Conservation (phyloP, 169 alveolate species). For the Cryptosporidium viatorum region DNA sequence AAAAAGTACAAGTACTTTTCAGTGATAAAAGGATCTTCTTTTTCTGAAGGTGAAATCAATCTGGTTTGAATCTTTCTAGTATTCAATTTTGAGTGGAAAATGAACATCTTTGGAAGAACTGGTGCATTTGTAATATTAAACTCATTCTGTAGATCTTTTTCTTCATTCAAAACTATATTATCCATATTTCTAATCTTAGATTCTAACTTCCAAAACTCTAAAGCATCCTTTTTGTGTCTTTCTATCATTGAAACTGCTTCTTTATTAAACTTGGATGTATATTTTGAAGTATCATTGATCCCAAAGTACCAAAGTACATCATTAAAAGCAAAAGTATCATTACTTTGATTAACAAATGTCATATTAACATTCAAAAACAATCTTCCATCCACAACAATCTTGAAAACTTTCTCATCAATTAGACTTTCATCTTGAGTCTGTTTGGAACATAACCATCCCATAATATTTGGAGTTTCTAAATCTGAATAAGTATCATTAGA, state of each 20-base stretch:
- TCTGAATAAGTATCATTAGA: background rate
- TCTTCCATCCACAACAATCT: constrained; percentile 65
- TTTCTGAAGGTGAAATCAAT: background rate
- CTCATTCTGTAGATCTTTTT: background rate
- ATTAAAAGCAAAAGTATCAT: constrained; percentile 25
- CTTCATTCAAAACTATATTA: background rate
- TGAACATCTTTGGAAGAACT: constrained; percentile 30
- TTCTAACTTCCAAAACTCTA: constrained; percentile 39
- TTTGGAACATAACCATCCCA: constrained; percentile 57
- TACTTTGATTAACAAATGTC: constrained; percentile 4
- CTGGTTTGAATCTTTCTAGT: background rate
- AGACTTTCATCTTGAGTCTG: background rate
- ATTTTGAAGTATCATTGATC: background rate
- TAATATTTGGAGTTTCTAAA: background rate
- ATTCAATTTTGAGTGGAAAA: constrained; percentile 30
- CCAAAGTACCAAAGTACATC: constrained; percentile 55
- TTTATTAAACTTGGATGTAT: constrained; percentile 7
- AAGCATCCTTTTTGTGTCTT: constrained; percentile 29
- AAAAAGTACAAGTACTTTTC: background rate
- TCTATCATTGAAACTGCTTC: constrained; percentile 27
- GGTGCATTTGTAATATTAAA: background rate
- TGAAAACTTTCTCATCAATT: background rate
- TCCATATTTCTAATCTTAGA: constrained; percentile 41
- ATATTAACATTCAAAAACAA: constrained; percentile 23
- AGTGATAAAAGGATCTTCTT: background rate